phyloP scores from a whole-genome alignment of 108 stramenopile species.

The Heterococcus sp. region DNA sequence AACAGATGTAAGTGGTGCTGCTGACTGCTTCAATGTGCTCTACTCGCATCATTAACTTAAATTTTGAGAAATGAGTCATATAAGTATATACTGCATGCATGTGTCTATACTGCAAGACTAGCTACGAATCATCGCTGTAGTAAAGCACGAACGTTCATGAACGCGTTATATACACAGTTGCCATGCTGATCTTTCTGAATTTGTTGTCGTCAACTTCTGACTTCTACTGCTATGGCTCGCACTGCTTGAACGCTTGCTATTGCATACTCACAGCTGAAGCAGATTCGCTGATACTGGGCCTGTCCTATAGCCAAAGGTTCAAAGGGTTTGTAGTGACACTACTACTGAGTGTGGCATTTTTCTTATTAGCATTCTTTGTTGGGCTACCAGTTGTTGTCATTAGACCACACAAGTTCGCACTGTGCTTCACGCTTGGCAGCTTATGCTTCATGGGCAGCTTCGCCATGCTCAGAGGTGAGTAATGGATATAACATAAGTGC shows the following conservation, averaged over 20 bases:
- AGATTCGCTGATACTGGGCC: conserved; percentile 12
- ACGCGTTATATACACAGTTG: too few relatives aligned
- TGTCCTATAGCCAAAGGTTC: conserved; percentile 33
- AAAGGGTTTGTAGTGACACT: conserved; percentile 34
- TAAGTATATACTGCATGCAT: too few relatives aligned
- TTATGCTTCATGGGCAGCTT: conserved; percentile 77
- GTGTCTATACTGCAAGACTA: too few relatives aligned
- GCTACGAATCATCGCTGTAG: too few relatives aligned
- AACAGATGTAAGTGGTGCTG: neutral
- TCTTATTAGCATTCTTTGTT: conserved; percentile 81
- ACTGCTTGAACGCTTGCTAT: too few relatives aligned
- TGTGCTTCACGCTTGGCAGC: conserved; percentile 85
- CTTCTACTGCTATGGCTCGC: too few relatives aligned
- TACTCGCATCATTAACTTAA: too few relatives aligned
- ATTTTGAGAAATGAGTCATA: too few relatives aligned
- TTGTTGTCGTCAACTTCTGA: too few relatives aligned
- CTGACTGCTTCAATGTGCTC: too few relatives aligned
- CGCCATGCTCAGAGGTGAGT: conserved; percentile 45
- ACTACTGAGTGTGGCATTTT: conserved; percentile 72
- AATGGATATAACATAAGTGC: neutral
- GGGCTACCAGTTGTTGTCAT: conserved; percentile 78
- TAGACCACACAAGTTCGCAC: conserved; percentile 88
- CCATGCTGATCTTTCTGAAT: too few relatives aligned
- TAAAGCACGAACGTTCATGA: too few relatives aligned
- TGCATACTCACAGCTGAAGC: conserved; percentile 1